Base-by-base conservation (phyloP, 441 rosid genomes). In the Gossypium davidsonii region DNA sequence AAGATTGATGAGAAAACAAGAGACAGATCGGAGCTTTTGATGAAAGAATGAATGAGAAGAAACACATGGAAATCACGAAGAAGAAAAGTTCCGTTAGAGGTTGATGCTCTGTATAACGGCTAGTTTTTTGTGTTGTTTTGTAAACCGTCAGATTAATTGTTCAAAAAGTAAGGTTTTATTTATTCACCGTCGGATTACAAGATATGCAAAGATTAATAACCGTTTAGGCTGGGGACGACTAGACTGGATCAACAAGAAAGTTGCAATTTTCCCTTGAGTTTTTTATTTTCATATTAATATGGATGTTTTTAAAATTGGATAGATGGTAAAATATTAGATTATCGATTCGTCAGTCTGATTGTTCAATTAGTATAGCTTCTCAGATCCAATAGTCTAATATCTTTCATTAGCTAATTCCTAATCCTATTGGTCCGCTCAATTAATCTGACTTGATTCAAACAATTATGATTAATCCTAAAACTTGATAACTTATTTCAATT, bases 61-160 rank as follows among this genome's bases (percentile, higher is more conserved):
- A 7, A 63, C 34, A 18, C 34, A 28, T 28, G 34, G 14, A 67
- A 56, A 71, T 66, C 73, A 28, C 73, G 49, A 73, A 81, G 78
- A 74, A 67, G 67, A 81, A 64, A 23, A 77, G 73, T 84, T 83
- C 82, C 89, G 89, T 88, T 83, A 31, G 73, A 59, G 80, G 79
- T 66, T 60, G 87, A 85, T 89, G 90, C 98, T 87, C 94, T 76
- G 15, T 0, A 81, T 86, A 93, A 93, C 98, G 97, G 98, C 96
- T 91, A 91, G 84, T 85, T 87, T 74, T 72, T 42, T 55, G 12
- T 34, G 74, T 4, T 67, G 67, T 14, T 25, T 58, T 28, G 57
- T 56, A 23, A 69, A 68, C 7, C 74, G 85, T 81, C 49, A 72
- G 81, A 83, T 81, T 73, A 12, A 18, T 9, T 55, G 67, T 81